Conservation (phyloP, 2,329 filamentous ascomycete species). For the Nemania bipapillata region DNA sequence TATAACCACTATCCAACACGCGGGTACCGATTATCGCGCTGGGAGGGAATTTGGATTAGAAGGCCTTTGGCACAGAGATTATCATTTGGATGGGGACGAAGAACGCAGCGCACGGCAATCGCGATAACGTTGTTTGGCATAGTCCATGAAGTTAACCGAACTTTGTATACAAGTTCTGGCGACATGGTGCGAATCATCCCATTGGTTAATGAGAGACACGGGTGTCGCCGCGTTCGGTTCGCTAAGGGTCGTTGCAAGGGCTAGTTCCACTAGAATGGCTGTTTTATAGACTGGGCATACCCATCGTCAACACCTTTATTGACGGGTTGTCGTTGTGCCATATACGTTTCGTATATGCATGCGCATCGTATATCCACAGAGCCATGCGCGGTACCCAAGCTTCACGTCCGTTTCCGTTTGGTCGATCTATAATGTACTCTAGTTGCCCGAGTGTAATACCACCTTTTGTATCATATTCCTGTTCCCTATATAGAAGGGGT, state of each 20-base stretch:
- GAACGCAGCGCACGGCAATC: neutral
- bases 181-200: conserved; percentile 30
- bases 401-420: neutral
- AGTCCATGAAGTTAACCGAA: conserved; percentile 1
- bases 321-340: conserved; percentile 1
- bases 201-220: conserved; percentile 26
- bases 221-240: conserved; percentile 36
- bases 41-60: neutral
- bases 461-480: neutral
- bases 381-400: neutral
- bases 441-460: neutral
- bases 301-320: conserved; percentile 14
- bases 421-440: neutral
- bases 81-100: neutral
- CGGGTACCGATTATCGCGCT: neutral
- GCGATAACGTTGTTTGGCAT: conserved; percentile 2
- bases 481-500: conserved; percentile 28
- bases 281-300: conserved; percentile 19
- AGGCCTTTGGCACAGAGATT: neutral
- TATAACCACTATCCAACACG: neutral
- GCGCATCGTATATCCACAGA: neutral
- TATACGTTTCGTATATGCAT: neutral
- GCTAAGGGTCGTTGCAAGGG: conserved; percentile 9
- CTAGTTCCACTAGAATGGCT: conserved; percentile 4
- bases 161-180: conserved; percentile 34